Percentiles rank a stretch among this genome's conserved stretches.
Conservation (phyloP, 352 stramenopile genomes). For the Thraustochytrium striatum region DNA sequence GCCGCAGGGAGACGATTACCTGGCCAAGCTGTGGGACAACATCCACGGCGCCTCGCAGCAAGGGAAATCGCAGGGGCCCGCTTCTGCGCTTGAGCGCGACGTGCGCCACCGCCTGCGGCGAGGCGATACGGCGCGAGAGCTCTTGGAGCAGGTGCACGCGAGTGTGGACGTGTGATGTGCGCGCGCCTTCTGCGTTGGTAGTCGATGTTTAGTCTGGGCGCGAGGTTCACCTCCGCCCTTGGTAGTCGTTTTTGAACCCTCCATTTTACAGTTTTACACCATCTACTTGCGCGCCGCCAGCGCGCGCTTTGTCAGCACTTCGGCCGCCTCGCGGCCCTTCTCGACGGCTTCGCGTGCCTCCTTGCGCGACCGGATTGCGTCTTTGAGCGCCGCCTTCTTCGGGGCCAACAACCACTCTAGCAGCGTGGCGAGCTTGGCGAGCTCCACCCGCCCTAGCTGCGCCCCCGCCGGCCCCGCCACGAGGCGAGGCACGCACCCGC, state of each 20-base stretch:
- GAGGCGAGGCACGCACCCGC: background rate
- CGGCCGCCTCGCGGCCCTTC: background rate
- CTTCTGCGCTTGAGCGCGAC: background rate
- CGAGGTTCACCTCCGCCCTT: background rate
- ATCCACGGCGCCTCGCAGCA: background rate
- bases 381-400: background rate
- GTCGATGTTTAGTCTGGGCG: background rate
- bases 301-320: conserved; percentile 39
- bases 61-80: background rate
- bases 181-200: background rate
- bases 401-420: conserved; percentile 6
- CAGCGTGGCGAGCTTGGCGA: conserved; percentile 5
- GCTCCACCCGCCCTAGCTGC: conserved; percentile 15
- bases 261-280: background rate
- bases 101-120: background rate
- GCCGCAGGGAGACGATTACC: background rate
- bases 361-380: background rate
- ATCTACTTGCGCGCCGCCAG: background rate
- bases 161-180: background rate
- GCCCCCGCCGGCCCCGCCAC: background rate
- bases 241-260: background rate
- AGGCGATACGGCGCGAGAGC: background rate
- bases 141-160: background rate
- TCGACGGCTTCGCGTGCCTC: background rate
- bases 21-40: conserved; percentile 31